Conservation (phyloP, 441 rosid genomes). For the Eugenia klotzschiana region DNA sequence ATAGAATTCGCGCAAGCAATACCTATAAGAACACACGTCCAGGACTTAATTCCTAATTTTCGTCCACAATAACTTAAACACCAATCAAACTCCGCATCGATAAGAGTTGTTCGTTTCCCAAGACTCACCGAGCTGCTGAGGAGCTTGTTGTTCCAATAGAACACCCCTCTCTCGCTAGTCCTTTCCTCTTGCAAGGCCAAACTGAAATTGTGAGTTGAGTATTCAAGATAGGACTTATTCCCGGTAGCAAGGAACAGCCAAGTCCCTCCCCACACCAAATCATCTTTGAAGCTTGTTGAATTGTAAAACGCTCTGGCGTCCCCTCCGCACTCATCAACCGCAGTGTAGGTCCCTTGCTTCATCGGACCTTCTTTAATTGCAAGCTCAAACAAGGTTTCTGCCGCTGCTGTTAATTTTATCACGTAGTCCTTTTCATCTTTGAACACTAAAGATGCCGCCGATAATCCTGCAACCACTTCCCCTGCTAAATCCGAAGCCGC, state of each 20-base stretch:
- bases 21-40: slow-evolving; percentile 10
- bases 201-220: slow-evolving; percentile 18
- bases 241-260: slow-evolving; percentile 52
- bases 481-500: slow-evolving; percentile 44
- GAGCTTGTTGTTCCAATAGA: slow-evolving; percentile 54
- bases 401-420: slow-evolving; percentile 6
- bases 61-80: background rate
- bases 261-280: slow-evolving; percentile 47
- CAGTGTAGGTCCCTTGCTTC: slow-evolving; percentile 19
- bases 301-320: slow-evolving; percentile 28
- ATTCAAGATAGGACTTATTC: slow-evolving; percentile 25
- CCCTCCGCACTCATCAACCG: slow-evolving; percentile 24
- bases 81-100: background rate
- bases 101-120: background rate
- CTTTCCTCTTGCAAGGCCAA: slow-evolving; percentile 27
- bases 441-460: slow-evolving; percentile 48
- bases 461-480: slow-evolving; percentile 37
- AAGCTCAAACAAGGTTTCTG: slow-evolving; percentile 20
- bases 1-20: slow-evolving; percentile 30
- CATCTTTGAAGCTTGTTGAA: slow-evolving; percentile 37
- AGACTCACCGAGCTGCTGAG: slow-evolving; percentile 24
- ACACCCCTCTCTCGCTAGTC: slow-evolving; percentile 25
- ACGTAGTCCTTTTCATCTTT: slow-evolving; percentile 25
- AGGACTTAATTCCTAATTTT: background rate
- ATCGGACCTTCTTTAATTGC: slow-evolving; percentile 10